Base-by-base conservation (phyloP, 805 yeast species). In the Saccharomycopsis sp. region DNA sequence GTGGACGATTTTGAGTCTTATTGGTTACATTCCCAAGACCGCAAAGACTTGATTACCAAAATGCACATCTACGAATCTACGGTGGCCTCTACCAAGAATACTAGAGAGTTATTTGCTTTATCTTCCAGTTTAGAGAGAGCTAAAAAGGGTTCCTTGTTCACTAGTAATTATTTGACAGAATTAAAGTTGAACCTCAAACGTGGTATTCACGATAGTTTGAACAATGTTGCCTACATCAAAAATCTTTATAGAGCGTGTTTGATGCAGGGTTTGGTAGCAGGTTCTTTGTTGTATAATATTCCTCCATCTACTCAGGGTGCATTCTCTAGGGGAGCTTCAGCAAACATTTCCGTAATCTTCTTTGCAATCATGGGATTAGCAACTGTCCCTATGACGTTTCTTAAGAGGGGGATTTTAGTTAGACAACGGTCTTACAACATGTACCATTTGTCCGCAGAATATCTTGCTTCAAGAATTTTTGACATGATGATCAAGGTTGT, bases 371-470 rank as follows among this genome's bases (percentile, higher is more conserved):
- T 82, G 34, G 75, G 87, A 2, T 73, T 84, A 64, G 79, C 84
- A 63, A 88, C 84, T 67, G 79, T 78, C 60, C 72, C 78, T 54
- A 69, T 72, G 35, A 66, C 78, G 65, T 73, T 81, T 66, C 77
- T 72, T 53, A 74, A 79, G 51, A 75, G 83, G 58, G 74, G 80
- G 47, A 78, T 87, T 62, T 79, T 85, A 38, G 78, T 75, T 63
- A 86, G 86, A 67, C 93, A 87, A 66, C 79, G 82, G 63, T 74
- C 77, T 58, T 85, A 81, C 64, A 80, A 84, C 1, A 75, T 84
- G 62, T 85, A 84, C 68, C 78, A 81, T 52, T 87, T 87, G 2
- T 76, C 86, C 3, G 80, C 85, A 3, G 88, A 85, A 66, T 86
- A 86, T 2, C 62, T 85, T 8, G 82, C 86, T 0, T 72, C 79